These are phyloP conservation scores for Irpex lacteus DNA, from an alignment of 1,284 basidiomycete genomes.

Conservation along the genomic window DNA sequence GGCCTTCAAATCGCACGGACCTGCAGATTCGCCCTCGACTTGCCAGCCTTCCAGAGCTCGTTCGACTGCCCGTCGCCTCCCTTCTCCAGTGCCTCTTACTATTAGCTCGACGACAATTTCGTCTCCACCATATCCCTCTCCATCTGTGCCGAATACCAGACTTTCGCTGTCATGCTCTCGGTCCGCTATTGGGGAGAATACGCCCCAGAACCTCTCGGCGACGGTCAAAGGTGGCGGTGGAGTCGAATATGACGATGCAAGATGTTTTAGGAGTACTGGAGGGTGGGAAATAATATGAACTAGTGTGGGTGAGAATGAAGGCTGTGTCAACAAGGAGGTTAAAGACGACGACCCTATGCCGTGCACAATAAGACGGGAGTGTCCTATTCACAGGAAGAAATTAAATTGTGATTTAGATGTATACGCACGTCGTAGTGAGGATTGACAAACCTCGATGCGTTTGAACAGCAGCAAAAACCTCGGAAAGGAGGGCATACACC, in stretches of 20 bases:
- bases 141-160: slow-evolving; percentile 55
- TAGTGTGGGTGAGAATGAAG: slow-evolving; percentile 65
- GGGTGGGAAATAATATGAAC: slow-evolving; percentile 67
- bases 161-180: slow-evolving; percentile 56
- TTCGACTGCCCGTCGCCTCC: slow-evolving; percentile 52
- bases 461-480: slow-evolving; percentile 41
- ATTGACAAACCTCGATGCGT: slow-evolving; percentile 43
- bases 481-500: slow-evolving; percentile 48
- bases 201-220: slow-evolving; percentile 70
- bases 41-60: slow-evolving; percentile 67
- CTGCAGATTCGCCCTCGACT: slow-evolving; percentile 21
- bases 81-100: slow-evolving; percentile 37
- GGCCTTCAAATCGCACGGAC: slow-evolving; percentile 42
- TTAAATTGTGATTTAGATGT: slow-evolving; percentile 3
- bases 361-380: slow-evolving; percentile 66
- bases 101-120: slow-evolving; percentile 68
- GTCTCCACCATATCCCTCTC: slow-evolving; percentile 44
- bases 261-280: slow-evolving; percentile 55
- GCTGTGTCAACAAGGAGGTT: slow-evolving; percentile 53
- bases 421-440: neutral
- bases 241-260: slow-evolving; percentile 65
- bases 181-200: slow-evolving; percentile 67
- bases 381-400: slow-evolving; percentile 36
- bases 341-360: slow-evolving; percentile 39
- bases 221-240: slow-evolving; percentile 62